Evolutionary conservation across 176 grass and related monocot genomes (phyloP).

Genomic region (Oryza longistaminata): DNA sequence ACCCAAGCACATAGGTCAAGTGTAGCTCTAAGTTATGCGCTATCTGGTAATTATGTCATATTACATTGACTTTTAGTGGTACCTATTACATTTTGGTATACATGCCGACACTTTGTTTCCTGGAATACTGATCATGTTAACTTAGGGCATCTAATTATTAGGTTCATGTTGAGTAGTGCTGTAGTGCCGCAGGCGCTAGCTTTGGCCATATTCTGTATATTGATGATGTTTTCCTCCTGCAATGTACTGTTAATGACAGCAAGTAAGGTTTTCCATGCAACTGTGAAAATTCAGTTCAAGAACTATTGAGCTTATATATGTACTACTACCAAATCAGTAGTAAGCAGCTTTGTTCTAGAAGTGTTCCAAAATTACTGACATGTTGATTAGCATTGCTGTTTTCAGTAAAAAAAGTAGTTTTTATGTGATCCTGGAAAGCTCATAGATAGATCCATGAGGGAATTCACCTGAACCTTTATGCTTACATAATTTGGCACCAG

Average conservation of each 20-base stretch:
- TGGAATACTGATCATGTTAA: conserved; percentile 46
- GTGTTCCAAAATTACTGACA: neutral
- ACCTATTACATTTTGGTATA: conserved; percentile 32
- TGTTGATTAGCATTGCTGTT: neutral
- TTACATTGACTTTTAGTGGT: conserved; percentile 45
- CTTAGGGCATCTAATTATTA: conserved; percentile 43
- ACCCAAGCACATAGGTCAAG: conserved; percentile 54
- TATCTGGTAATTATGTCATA: conserved; percentile 51
- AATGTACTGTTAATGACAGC: neutral
- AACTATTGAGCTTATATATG: neutral
- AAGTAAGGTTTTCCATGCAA: neutral
- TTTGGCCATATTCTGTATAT: conserved; percentile 15
- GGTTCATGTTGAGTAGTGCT: conserved; percentile 12
- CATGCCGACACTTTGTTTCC: neutral
- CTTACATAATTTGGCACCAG: conserved; percentile 8
- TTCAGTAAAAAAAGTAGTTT: conserved; percentile 21
- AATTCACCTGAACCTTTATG: conserved; percentile 28
- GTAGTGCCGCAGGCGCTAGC: conserved; percentile 13
- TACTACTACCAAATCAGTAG: neutral
- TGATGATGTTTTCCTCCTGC: conserved; percentile 7
- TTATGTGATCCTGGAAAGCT: conserved; percentile 30
- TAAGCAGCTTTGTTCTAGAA: neutral
- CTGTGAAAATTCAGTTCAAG: conserved; percentile 2
- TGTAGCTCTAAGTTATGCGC: conserved; percentile 18
- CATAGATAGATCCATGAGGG: conserved; percentile 22